Evolutionary conservation across 805 yeast genomes (phyloP).

Genomic region (Barnettozyma siamensis): DNA sequence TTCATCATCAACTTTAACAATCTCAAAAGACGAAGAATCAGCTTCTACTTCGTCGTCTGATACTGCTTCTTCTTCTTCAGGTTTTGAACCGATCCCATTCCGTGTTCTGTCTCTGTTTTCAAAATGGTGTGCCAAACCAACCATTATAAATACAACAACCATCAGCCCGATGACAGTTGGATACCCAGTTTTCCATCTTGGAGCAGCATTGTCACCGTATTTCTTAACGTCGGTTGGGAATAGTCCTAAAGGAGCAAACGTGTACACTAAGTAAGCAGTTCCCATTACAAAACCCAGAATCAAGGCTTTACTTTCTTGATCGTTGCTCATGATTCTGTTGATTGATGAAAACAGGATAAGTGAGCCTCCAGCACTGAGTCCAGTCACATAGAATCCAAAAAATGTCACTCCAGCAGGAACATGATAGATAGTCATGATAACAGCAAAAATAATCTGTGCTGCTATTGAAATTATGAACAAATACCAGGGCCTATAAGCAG

Average conservation of each 20-base stretch:
- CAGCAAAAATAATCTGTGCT: constrained; percentile 36
- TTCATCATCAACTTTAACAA: no score
- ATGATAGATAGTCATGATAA: constrained; percentile 49
- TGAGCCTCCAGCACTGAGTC: constrained; percentile 54
- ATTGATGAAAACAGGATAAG: constrained; percentile 53
- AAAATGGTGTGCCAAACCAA: neutral
- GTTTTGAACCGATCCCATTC: no score
- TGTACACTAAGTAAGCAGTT: constrained; percentile 34
- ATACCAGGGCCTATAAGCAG: constrained; percentile 5
- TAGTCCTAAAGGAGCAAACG: constrained; percentile 1
- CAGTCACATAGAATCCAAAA: constrained; percentile 52
- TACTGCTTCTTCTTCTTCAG: no score
- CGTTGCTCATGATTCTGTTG: constrained; percentile 48
- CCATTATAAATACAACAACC: neutral
- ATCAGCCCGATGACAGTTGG: neutral
- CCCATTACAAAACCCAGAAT: constrained; percentile 43
- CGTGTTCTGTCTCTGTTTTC: neutral
- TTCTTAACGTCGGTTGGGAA: constrained; percentile 5
- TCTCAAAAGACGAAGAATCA: no score
- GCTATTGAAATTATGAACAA: neutral
- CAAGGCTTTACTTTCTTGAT: constrained; percentile 45
- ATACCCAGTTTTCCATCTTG: constrained; percentile 9
- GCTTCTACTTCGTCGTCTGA: no score
- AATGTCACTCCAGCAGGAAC: constrained; percentile 49
- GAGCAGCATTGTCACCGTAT: constrained; percentile 3